Percentiles rank a stretch among this genome's conserved stretches.
Conservation (phyloP, 2,329 filamentous ascomycete species). For the Blumeria graminis region DNA sequence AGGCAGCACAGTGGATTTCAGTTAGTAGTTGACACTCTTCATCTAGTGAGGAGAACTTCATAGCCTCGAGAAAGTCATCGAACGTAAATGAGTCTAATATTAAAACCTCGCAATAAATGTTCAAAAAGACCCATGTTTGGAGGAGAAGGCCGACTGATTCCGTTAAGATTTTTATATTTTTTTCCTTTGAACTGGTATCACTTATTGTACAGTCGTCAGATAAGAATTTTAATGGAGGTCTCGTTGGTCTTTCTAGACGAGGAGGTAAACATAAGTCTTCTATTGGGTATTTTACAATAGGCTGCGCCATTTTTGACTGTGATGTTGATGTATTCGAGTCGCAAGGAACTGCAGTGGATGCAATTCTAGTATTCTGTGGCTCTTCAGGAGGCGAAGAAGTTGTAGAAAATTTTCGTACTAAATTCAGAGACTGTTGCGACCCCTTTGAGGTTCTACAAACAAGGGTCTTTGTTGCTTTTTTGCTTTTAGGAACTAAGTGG, state of each 20-base stretch:
- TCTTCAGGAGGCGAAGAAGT: conserved; percentile 14
- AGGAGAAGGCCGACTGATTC: conserved; percentile 65
- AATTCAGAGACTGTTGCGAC: conserved; percentile 7
- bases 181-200: conserved; percentile 21
- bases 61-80: conserved; percentile 79
- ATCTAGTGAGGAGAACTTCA: conserved; percentile 52
- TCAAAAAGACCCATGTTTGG: conserved; percentile 89
- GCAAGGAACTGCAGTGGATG: conserved; percentile 20
- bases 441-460: conserved; percentile 11
- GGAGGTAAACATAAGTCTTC: conserved; percentile 72
- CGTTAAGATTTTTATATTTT: conserved; percentile 44
- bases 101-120: conserved; percentile 93
- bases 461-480: conserved; percentile 18
- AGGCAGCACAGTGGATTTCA: conserved; percentile 73
- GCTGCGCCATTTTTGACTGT: conserved; percentile 15
- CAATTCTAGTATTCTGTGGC: conserved; percentile 17
- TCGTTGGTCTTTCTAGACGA: conserved; percentile 31
- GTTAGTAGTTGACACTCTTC: conserved; percentile 59
- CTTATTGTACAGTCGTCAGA: conserved; percentile 36
- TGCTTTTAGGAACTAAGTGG: conserved; percentile 13
- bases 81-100: conserved; percentile 92
- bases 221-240: conserved; percentile 58
- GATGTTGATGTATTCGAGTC: conserved; percentile 39
- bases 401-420: conserved; percentile 15
- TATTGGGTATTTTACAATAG: conserved; percentile 65